Percentiles rank a stretch among this genome's conserved stretches.
phyloP scores from a whole-genome alignment of 805 yeast species.

The Sugiyamaella lignohabitans region DNA sequence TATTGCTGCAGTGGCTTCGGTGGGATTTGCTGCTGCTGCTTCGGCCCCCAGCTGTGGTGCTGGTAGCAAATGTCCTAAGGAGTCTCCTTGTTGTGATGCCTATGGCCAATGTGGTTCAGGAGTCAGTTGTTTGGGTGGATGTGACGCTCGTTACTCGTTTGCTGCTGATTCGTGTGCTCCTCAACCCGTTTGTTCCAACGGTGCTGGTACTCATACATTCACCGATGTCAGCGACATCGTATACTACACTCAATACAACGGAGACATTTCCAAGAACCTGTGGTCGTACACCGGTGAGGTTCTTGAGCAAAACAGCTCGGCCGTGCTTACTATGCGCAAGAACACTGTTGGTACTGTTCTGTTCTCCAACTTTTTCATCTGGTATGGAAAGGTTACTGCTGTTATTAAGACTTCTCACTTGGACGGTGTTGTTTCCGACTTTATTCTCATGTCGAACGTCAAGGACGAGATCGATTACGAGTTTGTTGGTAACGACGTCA shows the following conservation, averaged over 20 bases:
- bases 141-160: constrained; percentile 70
- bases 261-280: constrained; percentile 58
- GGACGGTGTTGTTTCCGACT: constrained; percentile 77
- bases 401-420: constrained; percentile 66
- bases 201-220: constrained; percentile 31
- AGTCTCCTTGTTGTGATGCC: constrained; percentile 77
- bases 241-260: constrained; percentile 46
- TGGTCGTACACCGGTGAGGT: constrained; percentile 59
- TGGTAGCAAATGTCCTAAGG: constrained; percentile 61
- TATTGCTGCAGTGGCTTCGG: not conserved
- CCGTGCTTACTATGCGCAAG: constrained; percentile 73
- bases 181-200: constrained; percentile 73
- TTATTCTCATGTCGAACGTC: constrained; percentile 73
- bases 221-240: constrained; percentile 29
- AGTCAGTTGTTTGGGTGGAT: constrained; percentile 73
- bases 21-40: constrained; percentile 15
- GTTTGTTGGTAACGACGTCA: constrained; percentile 69
- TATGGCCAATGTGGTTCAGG: constrained; percentile 80
- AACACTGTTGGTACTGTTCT: constrained; percentile 69
- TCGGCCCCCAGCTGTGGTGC: constrained; percentile 45
- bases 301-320: constrained; percentile 46
- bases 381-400: constrained; percentile 81
- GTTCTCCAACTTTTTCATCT: constrained; percentile 69
- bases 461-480: constrained; percentile 90
- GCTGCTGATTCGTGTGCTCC: constrained; percentile 73